These are phyloP conservation scores for Oidiodendron maius DNA, from an alignment of 495 filamentous ascomycete genomes.

Conservation along the genomic window DNA sequence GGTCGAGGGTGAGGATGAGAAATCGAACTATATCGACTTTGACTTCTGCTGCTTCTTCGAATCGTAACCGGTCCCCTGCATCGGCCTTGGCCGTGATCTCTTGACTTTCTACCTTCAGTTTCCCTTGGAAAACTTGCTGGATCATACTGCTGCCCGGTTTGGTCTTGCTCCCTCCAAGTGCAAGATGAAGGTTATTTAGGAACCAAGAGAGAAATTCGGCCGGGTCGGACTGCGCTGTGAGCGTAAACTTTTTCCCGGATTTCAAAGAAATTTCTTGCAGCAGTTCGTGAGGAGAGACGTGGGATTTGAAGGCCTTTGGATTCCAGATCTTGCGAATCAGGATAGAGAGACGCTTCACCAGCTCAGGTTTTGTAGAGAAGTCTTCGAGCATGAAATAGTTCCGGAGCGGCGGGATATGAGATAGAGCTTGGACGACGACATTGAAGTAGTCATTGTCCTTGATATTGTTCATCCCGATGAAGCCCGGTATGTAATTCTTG, in stretches of 20 bases:
- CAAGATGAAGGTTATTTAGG: conserved; percentile 87
- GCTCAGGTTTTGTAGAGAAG: conserved; percentile 48
- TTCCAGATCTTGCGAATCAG: conserved; percentile 98
- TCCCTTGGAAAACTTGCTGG: conserved; percentile 89
- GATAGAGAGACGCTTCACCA: conserved; percentile 75
- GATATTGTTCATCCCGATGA: conserved; percentile 99
- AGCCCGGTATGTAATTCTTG: conserved; percentile 84
- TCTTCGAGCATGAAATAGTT: conserved; percentile 91
- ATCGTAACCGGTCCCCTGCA: conserved; percentile 80
- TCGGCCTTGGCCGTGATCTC: conserved; percentile 90
- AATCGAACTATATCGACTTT: conserved; percentile 71
- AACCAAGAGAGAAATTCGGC: conserved; percentile 98
- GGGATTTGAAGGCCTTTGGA: conserved; percentile 88
- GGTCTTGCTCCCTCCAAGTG: conserved; percentile 82
- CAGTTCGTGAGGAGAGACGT: conserved; percentile 96
- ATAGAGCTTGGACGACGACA: conserved; percentile 87
- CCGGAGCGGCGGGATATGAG: conserved; percentile 83
- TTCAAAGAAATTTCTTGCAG: conserved; percentile 88
- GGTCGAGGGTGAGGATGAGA: conserved; percentile 85
- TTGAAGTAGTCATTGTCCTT: conserved; percentile 99
- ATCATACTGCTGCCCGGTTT: conserved; percentile 77
- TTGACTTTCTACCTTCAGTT: conserved; percentile 87
- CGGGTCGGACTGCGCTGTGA: conserved; percentile 88
- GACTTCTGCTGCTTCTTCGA: conserved; percentile 84
- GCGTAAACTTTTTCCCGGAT: conserved; percentile 86